Evolutionary conservation across 1,284 basidiomycete genomes (phyloP).

Genomic region (Trichosporon sp.): DNA sequence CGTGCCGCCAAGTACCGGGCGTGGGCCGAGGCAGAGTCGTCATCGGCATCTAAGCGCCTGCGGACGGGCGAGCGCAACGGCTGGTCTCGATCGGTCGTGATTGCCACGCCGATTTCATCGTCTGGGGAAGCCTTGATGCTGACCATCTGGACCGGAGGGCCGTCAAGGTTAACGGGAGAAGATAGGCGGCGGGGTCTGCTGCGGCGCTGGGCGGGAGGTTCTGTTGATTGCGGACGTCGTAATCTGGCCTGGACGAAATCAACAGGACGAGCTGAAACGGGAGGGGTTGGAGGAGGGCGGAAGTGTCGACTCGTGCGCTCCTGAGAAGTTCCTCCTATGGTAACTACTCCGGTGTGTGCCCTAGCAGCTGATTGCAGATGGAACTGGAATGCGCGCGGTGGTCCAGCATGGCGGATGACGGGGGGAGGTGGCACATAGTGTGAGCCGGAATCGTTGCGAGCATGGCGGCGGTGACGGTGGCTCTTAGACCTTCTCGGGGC

Average conservation of each 20-base stretch:
- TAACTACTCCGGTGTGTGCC: not conserved
- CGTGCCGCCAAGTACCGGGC: slow-evolving; percentile 37
- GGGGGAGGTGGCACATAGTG: not conserved
- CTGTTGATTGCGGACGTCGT: not conserved
- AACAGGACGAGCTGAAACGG: slow-evolving; percentile 2
- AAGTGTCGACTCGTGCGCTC: not conserved
- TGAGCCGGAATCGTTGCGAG: not conserved
- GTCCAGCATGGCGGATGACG: slow-evolving; percentile 11
- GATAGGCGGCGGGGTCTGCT: slow-evolving; percentile 7
- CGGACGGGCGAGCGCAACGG: not conserved
- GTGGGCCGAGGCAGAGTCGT: slow-evolving; percentile 26
- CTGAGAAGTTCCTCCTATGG: slow-evolving; percentile 2
- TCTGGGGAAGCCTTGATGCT: slow-evolving; percentile 4
- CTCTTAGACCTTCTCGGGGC: not conserved
- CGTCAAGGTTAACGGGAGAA: slow-evolving; percentile 13
- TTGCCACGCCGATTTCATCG: slow-evolving; percentile 34
- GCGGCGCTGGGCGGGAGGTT: not conserved
- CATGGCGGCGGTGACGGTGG: not conserved
- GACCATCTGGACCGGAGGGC: slow-evolving; percentile 1
- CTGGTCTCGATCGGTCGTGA: slow-evolving; percentile 22
- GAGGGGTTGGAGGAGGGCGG: slow-evolving; percentile 8
- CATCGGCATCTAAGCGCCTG: not conserved
- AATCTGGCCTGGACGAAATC: slow-evolving; percentile 17
- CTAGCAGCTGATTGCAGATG: slow-evolving; percentile 6
- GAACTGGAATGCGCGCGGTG: slow-evolving; percentile 18